A percentile compares a stretch with the other conserved stretches of the same genome.
Conservation (phyloP, 1,284 basidiomycete species). For the Sphagnurus paluster region DNA sequence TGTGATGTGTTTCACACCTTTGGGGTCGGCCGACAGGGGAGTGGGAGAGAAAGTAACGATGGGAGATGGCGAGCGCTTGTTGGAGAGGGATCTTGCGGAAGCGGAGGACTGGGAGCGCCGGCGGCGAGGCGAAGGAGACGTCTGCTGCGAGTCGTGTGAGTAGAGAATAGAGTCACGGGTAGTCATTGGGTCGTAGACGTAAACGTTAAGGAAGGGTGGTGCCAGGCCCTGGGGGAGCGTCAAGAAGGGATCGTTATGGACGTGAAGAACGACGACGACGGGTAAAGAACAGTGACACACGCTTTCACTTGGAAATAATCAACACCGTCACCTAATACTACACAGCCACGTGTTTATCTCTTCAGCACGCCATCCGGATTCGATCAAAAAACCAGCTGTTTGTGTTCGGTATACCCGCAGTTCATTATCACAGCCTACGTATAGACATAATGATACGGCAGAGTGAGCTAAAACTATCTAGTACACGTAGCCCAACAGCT, state of each 20-base stretch:
- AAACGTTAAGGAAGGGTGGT: not conserved
- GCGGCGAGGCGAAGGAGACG: conserved; percentile 14
- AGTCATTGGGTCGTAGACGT: conserved; percentile 16
- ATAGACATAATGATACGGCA: not conserved
- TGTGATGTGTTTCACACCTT: conserved; percentile 44
- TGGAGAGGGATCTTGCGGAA: conserved; percentile 17
- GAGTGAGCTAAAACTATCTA: conserved; percentile 37
- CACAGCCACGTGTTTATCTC: not conserved
- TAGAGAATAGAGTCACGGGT: conserved; percentile 16
- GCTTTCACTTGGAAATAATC: not conserved
- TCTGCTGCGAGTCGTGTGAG: conserved; percentile 18
- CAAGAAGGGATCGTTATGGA: not conserved
- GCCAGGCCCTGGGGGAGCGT: not conserved
- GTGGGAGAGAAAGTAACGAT: conserved; percentile 34
- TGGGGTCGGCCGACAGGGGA: conserved; percentile 31
- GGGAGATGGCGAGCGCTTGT: conserved; percentile 38
- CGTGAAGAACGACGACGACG: not conserved
- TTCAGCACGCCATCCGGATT: not conserved
- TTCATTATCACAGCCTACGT: not conserved
- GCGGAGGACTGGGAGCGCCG: conserved; percentile 19
- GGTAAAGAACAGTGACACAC: not conserved
- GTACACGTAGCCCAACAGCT: conserved; percentile 85
- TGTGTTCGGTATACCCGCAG: too few species aligned
- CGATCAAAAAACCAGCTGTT: too few species aligned
- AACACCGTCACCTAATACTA: not conserved